Evolutionary conservation across 352 stramenopile species (phyloP), one percentile per base, ranked within the genome.

Genomic region (Globisporangium barbulae): DNA sequence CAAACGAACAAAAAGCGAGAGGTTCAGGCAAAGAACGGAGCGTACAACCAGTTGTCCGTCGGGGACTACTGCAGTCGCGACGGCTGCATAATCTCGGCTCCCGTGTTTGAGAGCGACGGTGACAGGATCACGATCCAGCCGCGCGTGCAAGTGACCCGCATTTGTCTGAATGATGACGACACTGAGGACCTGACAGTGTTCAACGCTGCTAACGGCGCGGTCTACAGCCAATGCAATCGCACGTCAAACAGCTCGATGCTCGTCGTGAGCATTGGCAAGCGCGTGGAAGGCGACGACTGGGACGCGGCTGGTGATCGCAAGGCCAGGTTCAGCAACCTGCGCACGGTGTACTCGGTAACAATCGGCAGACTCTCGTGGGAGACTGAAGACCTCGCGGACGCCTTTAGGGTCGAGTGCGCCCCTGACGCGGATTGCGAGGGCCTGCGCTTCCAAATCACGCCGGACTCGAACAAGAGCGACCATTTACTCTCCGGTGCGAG

Each of bases 161-260:
- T 67, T 0, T 73, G 70, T 31, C 2, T 73, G 10, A 68, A 66
- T 45, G 41, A 53, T 0, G 25, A 57, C 5, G 61, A 53, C 13
- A 64, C 21, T 1, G 61, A 60, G 35, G 55, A 64, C 10, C 47
- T 70, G 5, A 60, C 28, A 45, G 33, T 69, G 5, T 22, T 55
- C 15, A 17, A 53, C 25, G 37, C 28, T 8, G 10, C n/a, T 4
- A 37, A 55, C 10, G 22, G 33, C 10, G 15, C 25, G 1, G 21
- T 19, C 33, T 35, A 53, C 6, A 41, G 22, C 2, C 39, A 28
- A 19, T 67, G 31, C 31, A 47, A 25, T 15, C 13, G 53, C 8
- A 39, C 39, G 7, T 69, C 54, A 15, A 65, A 59, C 17, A 70
- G 13, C 8, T 62, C 53, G n/a, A 55, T 70, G 33, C 69, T 61